phyloP scores from a whole-genome alignment of 805 yeast genomes.

The Metschnikowia kunwiensis region DNA sequence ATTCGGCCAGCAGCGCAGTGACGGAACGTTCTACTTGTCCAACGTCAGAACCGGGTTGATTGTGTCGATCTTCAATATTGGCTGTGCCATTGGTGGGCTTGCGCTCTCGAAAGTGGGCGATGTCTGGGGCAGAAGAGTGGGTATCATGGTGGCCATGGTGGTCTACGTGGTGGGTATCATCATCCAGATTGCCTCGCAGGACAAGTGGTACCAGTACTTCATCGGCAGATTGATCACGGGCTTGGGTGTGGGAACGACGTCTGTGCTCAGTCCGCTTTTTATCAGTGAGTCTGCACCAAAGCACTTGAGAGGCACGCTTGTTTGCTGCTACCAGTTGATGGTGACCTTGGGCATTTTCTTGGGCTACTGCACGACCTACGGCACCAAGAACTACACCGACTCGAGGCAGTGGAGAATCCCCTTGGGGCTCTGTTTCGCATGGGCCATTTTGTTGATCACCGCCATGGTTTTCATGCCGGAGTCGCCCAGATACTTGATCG shows the following conservation, averaged over 20 bases:
- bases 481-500: conserved; percentile 63
- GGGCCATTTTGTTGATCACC: conserved; percentile 46
- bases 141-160: conserved; percentile 50
- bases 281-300: conserved; percentile 71
- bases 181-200: conserved; percentile 54
- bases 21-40: conserved; percentile 44
- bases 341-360: conserved; percentile 68
- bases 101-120: conserved; percentile 57
- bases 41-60: conserved; percentile 50
- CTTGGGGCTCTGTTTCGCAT: conserved; percentile 46
- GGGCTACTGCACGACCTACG: conserved; percentile 67
- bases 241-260: conserved; percentile 69
- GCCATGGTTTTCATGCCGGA: conserved; percentile 65
- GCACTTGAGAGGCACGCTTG: conserved; percentile 66
- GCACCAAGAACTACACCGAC: conserved; percentile 51
- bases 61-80: conserved; percentile 58
- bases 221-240: conserved; percentile 66
- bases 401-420: conserved; percentile 70
- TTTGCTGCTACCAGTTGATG: conserved; percentile 66
- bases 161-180: conserved; percentile 60
- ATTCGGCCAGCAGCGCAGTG: conserved; percentile 45
- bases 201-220: conserved; percentile 55
- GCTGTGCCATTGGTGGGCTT: conserved; percentile 73
- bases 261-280: conserved; percentile 64
- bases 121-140: conserved; percentile 55